Evolutionary conservation across 164 flowering plant genomes (phyloP), one percentile per base, ranked within the genome.

Genomic region (Paratinospora sagittata): DNA sequence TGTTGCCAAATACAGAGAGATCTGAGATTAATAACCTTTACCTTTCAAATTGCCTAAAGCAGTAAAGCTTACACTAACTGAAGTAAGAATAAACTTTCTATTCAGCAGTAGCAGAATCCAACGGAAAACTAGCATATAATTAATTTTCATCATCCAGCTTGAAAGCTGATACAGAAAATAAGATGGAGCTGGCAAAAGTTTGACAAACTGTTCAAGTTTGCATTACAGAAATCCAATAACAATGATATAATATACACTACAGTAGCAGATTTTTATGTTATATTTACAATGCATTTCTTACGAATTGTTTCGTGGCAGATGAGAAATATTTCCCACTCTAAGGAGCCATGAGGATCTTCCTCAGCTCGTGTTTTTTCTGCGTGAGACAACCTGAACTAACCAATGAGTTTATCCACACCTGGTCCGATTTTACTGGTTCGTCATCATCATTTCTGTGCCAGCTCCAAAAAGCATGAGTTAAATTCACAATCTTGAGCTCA

Each of bases 371-470:
- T 24, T 68, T 77, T 75, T 84, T 76, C 30, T 73, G 70, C 47
- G 76, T 73, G 30, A 81, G 70, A 64, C 98, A 93, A 16, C 85
- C 87, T 24, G 98, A 83, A 72, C 80, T 82, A 21, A 71, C 76
- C 73, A 89, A 81, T 12, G 97, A 89, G 70, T 86, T 89, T 62
- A 89, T 85, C 97, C 97, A 92, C 17, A 85, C 84, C 71, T 84
- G 77, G 76, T 95, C 97, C 23, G 99, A 88, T 71, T 73, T 84
- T 23, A 91, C 85, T 27, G 92, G 80, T 73, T 95, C 96, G 70
- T 92, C 98, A 47, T 95, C 96, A 69, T 95, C 96, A 58, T 95
- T 92, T 81, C 95, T 82, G 75, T 95, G 97, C 99, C 99, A 95
- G 70, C 89, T 86, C 98, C 98, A 95, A 57, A 81, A 83, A 17